A percentile compares a stretch with the other conserved stretches of the same genome.
Evolutionary conservation across 2,329 filamentous ascomycete genomes (phyloP).

Genomic region (Hypomyces rosellus): DNA sequence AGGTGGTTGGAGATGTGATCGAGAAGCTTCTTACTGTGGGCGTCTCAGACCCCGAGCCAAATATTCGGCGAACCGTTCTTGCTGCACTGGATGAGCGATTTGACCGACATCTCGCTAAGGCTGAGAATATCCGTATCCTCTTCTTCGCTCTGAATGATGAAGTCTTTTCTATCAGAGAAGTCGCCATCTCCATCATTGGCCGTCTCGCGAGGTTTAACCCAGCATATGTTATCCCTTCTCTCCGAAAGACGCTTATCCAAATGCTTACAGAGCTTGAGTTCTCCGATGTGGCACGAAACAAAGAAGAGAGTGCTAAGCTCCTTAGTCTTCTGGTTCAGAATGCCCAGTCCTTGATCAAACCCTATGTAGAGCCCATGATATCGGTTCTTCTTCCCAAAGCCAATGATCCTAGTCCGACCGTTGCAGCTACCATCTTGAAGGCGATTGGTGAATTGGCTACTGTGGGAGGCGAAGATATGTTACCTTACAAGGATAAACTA

Average conservation of each 20-base stretch:
- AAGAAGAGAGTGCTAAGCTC: conserved; percentile 91
- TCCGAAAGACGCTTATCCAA: conserved; percentile 92
- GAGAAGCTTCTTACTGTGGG: conserved; percentile 93
- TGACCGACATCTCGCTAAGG: conserved; percentile 92
- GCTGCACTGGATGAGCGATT: conserved; percentile 88
- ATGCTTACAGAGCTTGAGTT: conserved; percentile 95
- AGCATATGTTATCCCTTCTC: conserved; percentile 92
- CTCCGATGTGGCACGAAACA: conserved; percentile 86
- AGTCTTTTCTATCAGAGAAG: conserved; percentile 84
- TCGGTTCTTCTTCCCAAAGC: conserved; percentile 91
- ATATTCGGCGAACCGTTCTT: conserved; percentile 83
- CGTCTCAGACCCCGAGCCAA: conserved; percentile 83
- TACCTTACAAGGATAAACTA: conserved; percentile 79
- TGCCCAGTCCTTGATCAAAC: conserved; percentile 86
- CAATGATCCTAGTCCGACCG: conserved; percentile 74
- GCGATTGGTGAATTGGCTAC: conserved; percentile 91
- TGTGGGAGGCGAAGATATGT: conserved; percentile 91
- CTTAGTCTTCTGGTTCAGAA: conserved; percentile 90
- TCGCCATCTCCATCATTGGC: conserved; percentile 92
- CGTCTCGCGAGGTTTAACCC: conserved; percentile 87
- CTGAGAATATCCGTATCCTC: conserved; percentile 91
- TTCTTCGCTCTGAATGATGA: conserved; percentile 97
- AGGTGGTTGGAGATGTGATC: conserved; percentile 96
- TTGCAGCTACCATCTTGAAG: conserved; percentile 90
- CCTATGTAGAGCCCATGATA: conserved; percentile 95